Evolutionary conservation across 1,139 yeast genomes (phyloP), one percentile per base, ranked within the genome.

Genomic region (Hemisphaericaspora lyxosophila): DNA sequence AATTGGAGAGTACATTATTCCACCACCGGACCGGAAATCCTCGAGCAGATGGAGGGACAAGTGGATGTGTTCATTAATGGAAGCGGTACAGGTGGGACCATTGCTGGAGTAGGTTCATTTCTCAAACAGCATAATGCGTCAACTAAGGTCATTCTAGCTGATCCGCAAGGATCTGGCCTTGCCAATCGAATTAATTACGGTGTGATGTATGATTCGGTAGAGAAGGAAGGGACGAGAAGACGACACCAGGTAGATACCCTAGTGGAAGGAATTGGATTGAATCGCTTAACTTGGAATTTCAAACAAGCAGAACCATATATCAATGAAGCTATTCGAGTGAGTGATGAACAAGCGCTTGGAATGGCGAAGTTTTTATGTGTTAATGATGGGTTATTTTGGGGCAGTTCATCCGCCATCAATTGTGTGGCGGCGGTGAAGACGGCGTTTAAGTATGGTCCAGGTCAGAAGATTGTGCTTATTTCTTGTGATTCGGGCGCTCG

Each of bases 211-310:
- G 96, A 90, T 51, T 48, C 70, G 2, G 90, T 81, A 13, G 98
- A 92, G 59, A 81, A 75, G 49, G 98, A 92, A 62, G 98, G 98
- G 1, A 87, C 94, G 0, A 72, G 97, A 50, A 74, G 97, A 55
- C 72, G 98, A 49, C 97, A 92, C 57, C 98, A 92, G 60, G 97
- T 92, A 2, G 98, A 92, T 59, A 92, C 97, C 0, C 60, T 90
- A 2, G 84, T 92, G 2, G 98, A 92, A 60, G 98, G 98, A 0
- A 85, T 92, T 31, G 98, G 98, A 0, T 65, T 92, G 40, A 92
- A 88, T 53, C 68, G 98, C 47, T 65, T 92, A 26, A 92, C 98
- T 0, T 76, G 76, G 54, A 92, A 92, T 57, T 86, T 92, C 57
- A 64, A 70, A 35, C 78, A 75, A 35, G 97, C 89, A 1, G 92